phyloP scores from a whole-genome alignment of 768 basidiomycete species.

The Steccherinum ochraceum region DNA sequence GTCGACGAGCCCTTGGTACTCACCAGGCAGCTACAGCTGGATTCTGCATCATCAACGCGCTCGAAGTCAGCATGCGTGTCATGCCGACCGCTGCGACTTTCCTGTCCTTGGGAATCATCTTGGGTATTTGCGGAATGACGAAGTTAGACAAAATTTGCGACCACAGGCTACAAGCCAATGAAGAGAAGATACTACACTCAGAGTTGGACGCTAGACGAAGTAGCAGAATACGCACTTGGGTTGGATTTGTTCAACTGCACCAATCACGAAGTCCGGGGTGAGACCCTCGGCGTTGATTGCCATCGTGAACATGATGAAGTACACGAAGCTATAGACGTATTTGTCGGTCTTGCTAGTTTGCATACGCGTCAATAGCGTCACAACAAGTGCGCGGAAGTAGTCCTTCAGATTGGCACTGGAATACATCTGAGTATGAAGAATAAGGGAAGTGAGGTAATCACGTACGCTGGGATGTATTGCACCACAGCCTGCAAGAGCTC shows the following conservation, averaged over 20 bases:
- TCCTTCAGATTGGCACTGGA: conserved; percentile 56
- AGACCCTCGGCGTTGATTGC: conserved; percentile 71
- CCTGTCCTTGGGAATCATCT: conserved; percentile 75
- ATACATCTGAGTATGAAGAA: too few species aligned
- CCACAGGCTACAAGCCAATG: conserved; percentile 53
- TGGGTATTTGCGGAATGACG: conserved; percentile 73
- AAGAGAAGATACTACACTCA: background rate
- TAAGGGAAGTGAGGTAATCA: too few species aligned
- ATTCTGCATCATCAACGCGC: conserved; percentile 59
- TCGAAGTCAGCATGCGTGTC: conserved; percentile 72
- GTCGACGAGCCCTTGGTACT: too few species aligned
- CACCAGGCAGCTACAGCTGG: too few species aligned
- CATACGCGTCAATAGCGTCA: conserved; percentile 80
- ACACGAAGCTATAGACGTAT: conserved; percentile 76
- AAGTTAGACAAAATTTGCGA: conserved; percentile 72
- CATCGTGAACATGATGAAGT: conserved; percentile 70
- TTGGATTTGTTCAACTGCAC: conserved; percentile 79
- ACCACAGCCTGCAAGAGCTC: conserved; percentile 81
- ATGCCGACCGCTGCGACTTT: conserved; percentile 82
- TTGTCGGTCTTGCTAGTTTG: conserved; percentile 86
- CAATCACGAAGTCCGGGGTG: conserved; percentile 73
- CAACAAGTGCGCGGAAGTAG: conserved; percentile 67
- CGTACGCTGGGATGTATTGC: conserved; percentile 69
- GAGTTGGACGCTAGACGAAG: too few species aligned
- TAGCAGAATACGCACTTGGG: conserved; percentile 56